Base-by-base conservation (phyloP, 2,329 filamentous ascomycete genomes). In the Colletotrichum lini region DNA sequence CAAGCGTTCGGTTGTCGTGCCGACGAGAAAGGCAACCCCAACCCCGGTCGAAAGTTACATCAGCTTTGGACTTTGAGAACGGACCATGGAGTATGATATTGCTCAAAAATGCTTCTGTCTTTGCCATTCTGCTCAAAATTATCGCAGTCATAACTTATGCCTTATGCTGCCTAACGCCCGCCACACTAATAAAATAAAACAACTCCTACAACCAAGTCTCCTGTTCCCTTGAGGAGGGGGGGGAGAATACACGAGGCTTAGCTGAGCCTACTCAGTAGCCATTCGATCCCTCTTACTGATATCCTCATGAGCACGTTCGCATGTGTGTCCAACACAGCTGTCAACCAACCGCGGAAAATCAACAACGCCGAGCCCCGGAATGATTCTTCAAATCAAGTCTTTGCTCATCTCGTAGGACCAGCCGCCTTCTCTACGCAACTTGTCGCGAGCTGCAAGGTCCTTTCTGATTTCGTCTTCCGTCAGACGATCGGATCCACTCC, bases 391-490 rank as follows among this genome's bases (percentile, higher is more conserved):
- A 67, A 81, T 77, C 81, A 84, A 81, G 30, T 86, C 85, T 75
- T 81, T 82, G 74, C 86, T 84, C 77, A 89, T 82, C 75, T 89
- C 89, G 79, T 93, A 96, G 58, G 89, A 91, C 95, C 95, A 98
- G 0, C 93, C 94, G 5, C 95, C 95, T 75, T 98, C 94, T 73
- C 92, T 87, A 62, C 93, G 89, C 79, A 98, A 87, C 78, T 91
- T 90, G 81, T 97, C 93, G 73, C 95, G 88, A 67, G 93, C 93
- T 72, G 93, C 92, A 76, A 93, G 84, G 82, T 98, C 95, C 78
- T 90, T 93, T 65, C 89, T 85, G 77, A 97, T 94, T 78, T 98
- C 95, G 70, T 97, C 95, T 75, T 95, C 92, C 0, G 95, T 98
- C 76, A 99, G 86, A 64, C 87, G 83, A 76, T 99, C 97, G 3